phyloP scores from a whole-genome alignment of 2,329 filamentous ascomycete genomes.

The Aschersonia sp. region DNA sequence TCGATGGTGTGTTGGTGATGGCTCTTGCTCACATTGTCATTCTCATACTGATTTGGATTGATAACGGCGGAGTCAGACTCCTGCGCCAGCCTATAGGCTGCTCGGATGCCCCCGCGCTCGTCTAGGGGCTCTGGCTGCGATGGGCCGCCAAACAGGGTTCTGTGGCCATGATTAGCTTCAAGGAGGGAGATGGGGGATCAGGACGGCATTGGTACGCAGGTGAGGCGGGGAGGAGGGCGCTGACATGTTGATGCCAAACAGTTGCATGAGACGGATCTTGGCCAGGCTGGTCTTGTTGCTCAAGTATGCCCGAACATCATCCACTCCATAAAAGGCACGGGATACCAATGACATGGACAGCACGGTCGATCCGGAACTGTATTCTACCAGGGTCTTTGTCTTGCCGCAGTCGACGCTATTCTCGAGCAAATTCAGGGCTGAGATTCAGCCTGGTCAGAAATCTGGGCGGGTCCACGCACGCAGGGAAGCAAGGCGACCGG shows the following conservation, averaged over 20 bases:
- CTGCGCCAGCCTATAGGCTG: slow-evolving; percentile 10
- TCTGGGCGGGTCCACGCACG: background rate
- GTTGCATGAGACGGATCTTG: slow-evolving; percentile 17
- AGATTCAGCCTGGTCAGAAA: background rate
- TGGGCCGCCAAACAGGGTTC: slow-evolving; percentile 17
- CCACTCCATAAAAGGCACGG: slow-evolving; percentile 20
- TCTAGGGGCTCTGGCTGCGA: slow-evolving; percentile 18
- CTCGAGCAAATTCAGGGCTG: slow-evolving; percentile 31
- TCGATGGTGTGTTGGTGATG: no score
- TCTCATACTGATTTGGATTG: slow-evolving; percentile 20
- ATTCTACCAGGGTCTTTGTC: slow-evolving; percentile 41
- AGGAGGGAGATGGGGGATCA: background rate
- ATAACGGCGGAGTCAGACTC: slow-evolving; percentile 13
- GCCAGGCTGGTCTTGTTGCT: slow-evolving; percentile 28
- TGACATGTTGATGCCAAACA: slow-evolving; percentile 19
- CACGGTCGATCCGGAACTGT: slow-evolving; percentile 47
- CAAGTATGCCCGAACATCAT: slow-evolving; percentile 26
- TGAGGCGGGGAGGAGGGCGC: background rate
- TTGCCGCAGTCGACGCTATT: slow-evolving; percentile 24
- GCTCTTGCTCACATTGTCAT: slow-evolving; percentile 12
- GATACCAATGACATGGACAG: slow-evolving; percentile 34
- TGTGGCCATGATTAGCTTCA: slow-evolving; percentile 3
- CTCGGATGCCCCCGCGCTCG: slow-evolving; percentile 16
- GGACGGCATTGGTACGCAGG: no score
- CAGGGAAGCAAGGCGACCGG: background rate